Base-by-base conservation (phyloP, 2,329 filamentous ascomycete species). In the Clonostachys sp. region DNA sequence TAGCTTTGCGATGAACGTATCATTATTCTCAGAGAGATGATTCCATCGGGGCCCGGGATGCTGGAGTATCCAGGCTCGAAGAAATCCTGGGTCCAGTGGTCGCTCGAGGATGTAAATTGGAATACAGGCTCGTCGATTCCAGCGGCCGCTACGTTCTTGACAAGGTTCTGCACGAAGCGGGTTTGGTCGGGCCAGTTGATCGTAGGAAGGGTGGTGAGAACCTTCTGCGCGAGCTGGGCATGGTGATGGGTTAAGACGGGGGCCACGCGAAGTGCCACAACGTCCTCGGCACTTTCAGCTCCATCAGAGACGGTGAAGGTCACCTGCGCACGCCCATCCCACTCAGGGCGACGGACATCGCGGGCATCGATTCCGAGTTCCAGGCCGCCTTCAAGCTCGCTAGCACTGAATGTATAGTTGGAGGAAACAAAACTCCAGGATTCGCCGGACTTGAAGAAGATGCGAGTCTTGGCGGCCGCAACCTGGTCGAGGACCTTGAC, bases 11-110 rank as follows among this genome's bases (percentile, higher is more conserved):
- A 51, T 0, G 61, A 61, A 0, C 62, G 51, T 8, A 71, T 53
- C 46, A 69, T 57, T 8, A 71, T 50, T 5, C 59, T 60, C 6
- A 71, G 48, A 2, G 55, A 50, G 7, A 67, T 51, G 3, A 62
- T 51, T 0, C 65, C 62, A 5, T 63, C 16, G 1, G 65, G 62
- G 0, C 65, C 66, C 0, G 67, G 67, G 49, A 71, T 70, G 45
- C 61, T 67, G 5, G 57, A 55, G 48, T 67, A 72, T 2, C 54
- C 67, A 0, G 67, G 61, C 51, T 71, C 66, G 30, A 71, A 49
- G 36, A 66, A 61, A 46, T 72, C 67, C 48, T 71, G 68, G 2
- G 60, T 56, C 67, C 66, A 72, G 41, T 61, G 53, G 48, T 70
- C 64, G 33, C 48, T 51, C 18, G 50, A 55, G 2, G 47, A 45